phyloP scores from a whole-genome alignment of 2,329 filamentous ascomycete genomes.

The Sporothrix variecibatus region DNA sequence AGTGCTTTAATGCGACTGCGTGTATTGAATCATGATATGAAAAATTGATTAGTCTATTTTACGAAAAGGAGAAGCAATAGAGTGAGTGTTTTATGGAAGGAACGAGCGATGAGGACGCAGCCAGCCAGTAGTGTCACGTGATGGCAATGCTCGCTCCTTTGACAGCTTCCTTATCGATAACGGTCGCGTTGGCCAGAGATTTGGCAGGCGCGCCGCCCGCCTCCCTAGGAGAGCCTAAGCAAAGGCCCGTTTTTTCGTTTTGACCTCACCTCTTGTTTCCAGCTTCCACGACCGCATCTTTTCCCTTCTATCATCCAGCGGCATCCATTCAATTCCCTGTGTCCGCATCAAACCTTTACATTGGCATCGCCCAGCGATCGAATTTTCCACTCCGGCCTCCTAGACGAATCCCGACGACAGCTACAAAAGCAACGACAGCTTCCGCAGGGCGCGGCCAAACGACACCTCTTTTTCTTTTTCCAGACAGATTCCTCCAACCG shows the following conservation, averaged over 20 bases:
- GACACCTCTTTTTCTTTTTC: background rate
- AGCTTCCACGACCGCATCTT: constrained; percentile 1
- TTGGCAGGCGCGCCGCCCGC: constrained; percentile 28
- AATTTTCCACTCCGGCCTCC: background rate
- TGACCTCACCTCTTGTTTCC: constrained; percentile 1
- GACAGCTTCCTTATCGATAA: constrained; percentile 29
- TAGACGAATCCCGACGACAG: background rate
- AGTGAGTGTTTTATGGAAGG: background rate
- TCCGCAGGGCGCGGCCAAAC: background rate
- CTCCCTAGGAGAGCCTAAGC: constrained; percentile 11
- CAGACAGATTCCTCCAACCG: constrained; percentile 20
- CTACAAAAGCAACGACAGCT: background rate
- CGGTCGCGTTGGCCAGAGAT: constrained; percentile 27
- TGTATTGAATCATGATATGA: background rate
- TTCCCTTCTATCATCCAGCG: background rate
- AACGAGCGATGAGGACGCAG: background rate
- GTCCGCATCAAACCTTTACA: background rate
- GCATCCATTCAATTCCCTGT: background rate
- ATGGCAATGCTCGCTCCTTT: background rate
- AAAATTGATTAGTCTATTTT: background rate
- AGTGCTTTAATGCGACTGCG: background rate
- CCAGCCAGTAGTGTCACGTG: constrained; percentile 19
- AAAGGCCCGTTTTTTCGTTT: constrained; percentile 11
- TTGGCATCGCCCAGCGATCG: background rate
- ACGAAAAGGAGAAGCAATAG: background rate